phyloP scores from a whole-genome alignment of 805 yeast genomes.

The Yarrowia bubula region DNA sequence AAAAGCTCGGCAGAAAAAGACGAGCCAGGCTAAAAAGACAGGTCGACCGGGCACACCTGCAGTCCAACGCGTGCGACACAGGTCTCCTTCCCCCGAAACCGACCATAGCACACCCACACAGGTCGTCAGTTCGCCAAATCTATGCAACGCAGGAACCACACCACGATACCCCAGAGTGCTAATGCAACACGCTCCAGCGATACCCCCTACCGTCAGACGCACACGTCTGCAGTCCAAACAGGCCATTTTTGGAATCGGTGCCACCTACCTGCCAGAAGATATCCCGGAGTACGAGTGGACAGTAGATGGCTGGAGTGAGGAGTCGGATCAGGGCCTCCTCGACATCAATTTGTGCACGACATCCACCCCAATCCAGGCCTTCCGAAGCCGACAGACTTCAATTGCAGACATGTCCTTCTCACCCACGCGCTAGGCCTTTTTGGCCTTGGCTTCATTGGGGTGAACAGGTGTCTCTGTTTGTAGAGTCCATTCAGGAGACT shows the following conservation, averaged over 20 bases:
- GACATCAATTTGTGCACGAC: not conserved
- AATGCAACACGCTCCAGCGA: not conserved
- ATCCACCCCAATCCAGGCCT: not conserved
- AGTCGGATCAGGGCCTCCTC: not conserved
- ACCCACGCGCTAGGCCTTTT: not conserved
- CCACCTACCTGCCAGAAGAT: not conserved
- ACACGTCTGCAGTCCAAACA: not conserved
- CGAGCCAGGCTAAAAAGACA: not conserved
- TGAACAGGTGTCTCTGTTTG: conserved; percentile 8
- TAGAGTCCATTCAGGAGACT: conserved; percentile 4
- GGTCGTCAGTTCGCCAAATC: not conserved
- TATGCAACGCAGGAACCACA: not conserved
- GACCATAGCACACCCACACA: not conserved
- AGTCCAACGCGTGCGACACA: not conserved
- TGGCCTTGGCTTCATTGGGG: not conserved
- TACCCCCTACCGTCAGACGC: too few relatives aligned
- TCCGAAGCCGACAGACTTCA: not conserved
- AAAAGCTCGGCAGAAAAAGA: not conserved
- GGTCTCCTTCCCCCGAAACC: not conserved
- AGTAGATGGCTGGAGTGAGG: not conserved
- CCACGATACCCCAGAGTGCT: not conserved
- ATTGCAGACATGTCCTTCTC: not conserved
- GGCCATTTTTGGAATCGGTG: not conserved
- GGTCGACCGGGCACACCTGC: not conserved
- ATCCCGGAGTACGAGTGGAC: conserved; percentile 7